Percentiles rank a stretch among this genome's conserved stretches.
Conservation (phyloP, 345 rosid species). For the Euphorbia lathyris region DNA sequence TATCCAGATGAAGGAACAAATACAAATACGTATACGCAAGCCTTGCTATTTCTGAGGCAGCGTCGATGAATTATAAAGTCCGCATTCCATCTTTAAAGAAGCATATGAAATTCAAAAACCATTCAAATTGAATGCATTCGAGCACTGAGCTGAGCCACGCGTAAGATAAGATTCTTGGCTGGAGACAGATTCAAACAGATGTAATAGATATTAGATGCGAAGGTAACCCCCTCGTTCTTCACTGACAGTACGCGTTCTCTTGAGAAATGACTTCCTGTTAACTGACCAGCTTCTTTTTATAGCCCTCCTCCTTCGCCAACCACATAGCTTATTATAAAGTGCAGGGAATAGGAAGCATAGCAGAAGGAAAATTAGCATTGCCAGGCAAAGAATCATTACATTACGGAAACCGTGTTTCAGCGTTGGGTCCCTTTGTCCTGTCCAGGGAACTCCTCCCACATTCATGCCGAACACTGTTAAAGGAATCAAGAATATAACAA, state of each 20-base stretch:
- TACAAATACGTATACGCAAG: background rate
- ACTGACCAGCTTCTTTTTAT: conserved; percentile 65
- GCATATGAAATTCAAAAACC: background rate
- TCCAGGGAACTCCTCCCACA: conserved; percentile 99
- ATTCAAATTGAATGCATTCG: background rate
- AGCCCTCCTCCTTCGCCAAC: conserved; percentile 54
- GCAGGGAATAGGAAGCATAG: conserved; percentile 70
- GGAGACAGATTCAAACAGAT: background rate
- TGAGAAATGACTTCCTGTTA: conserved; percentile 65
- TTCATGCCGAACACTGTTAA: conserved; percentile 92
- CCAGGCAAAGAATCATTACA: conserved; percentile 72
- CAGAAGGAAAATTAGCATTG: conserved; percentile 50
- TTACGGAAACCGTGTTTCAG: conserved; percentile 75
- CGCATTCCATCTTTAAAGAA: too few species aligned
- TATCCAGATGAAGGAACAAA: background rate
- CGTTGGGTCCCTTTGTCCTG: conserved; percentile 59
- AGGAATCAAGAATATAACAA: background rate
- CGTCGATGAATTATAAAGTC: background rate
- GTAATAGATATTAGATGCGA: conserved; percentile 30
- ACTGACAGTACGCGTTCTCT: conserved; percentile 38
- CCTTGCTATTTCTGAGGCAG: background rate
- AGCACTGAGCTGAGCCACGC: background rate
- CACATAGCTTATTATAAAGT: conserved; percentile 38
- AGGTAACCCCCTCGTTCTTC: conserved; percentile 71
- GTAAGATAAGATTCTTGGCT: background rate